Evolutionary conservation across 305 asterid species (phyloP).

Genomic region (Coffea humblotiana): DNA sequence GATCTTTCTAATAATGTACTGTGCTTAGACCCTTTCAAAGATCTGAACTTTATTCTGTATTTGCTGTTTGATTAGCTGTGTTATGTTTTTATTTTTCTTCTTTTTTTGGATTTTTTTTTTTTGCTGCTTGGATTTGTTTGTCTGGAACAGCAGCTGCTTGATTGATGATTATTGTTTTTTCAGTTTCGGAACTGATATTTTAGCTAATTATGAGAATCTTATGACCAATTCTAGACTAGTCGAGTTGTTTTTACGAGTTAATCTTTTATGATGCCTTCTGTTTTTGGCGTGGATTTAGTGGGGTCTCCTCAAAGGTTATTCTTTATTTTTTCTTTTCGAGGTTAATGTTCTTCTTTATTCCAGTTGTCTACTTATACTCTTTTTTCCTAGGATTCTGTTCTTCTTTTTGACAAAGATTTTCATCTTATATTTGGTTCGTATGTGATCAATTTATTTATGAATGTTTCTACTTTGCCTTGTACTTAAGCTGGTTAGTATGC

Average conservation of each 20-base stretch:
- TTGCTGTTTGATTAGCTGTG: conserved; percentile 6
- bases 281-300: conserved; percentile 17
- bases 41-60: conserved; percentile 34
- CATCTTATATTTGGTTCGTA: neutral
- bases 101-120: conserved; percentile 22
- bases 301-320: conserved; percentile 24
- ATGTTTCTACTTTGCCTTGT: neutral
- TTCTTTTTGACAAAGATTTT: neutral
- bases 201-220: conserved; percentile 4
- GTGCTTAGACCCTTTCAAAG: conserved; percentile 33
- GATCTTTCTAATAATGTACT: conserved; percentile 61
- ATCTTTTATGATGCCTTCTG: conserved; percentile 11
- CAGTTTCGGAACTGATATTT: conserved; percentile 10
- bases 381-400: neutral
- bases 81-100: conserved; percentile 2
- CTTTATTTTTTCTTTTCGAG: neutral
- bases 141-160: conserved; percentile 5
- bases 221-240: neutral
- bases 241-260: neutral
- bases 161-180: neutral
- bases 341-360: neutral
- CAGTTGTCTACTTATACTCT: conserved; percentile 1
- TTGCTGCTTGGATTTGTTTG: conserved; percentile 5
- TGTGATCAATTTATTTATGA: neutral
- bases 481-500: too few species aligned